These are phyloP conservation scores for Begonia loranthoides DNA, from an alignment of 306 rosid species.

Conservation along the genomic window DNA sequence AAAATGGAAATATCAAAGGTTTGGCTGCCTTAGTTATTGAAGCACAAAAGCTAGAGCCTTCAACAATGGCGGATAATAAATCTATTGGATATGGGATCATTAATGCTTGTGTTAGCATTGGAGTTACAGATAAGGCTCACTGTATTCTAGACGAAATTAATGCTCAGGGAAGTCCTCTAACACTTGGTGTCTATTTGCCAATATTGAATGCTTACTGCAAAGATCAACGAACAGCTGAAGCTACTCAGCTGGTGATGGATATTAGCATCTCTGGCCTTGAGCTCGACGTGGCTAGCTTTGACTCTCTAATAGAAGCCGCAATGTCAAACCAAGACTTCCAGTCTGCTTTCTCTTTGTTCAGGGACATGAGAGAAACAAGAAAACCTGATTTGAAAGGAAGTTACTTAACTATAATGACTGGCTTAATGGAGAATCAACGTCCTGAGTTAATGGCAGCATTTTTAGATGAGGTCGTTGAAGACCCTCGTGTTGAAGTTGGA, in stretches of 20 bases:
- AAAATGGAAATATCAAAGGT: constrained; percentile 39
- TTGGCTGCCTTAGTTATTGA: constrained; percentile 53
- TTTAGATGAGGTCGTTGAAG: constrained; percentile 82
- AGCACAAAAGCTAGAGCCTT: constrained; percentile 62
- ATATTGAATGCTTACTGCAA: constrained; percentile 85
- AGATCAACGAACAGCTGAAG: constrained; percentile 71
- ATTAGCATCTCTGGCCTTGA: constrained; percentile 66
- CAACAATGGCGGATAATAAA: constrained; percentile 25
- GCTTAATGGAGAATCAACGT: constrained; percentile 87
- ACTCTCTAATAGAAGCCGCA: constrained; percentile 67
- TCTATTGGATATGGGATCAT: constrained; percentile 63
- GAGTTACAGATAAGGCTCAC: constrained; percentile 70
- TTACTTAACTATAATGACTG: constrained; percentile 87
- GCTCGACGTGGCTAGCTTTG: constrained; percentile 51
- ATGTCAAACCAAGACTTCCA: constrained; percentile 88
- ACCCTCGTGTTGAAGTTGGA: constrained; percentile 77
- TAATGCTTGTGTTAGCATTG: constrained; percentile 63
- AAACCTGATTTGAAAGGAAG: constrained; percentile 61
- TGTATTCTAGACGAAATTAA: constrained; percentile 70
- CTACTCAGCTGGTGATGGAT: constrained; percentile 71
- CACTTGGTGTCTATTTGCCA: constrained; percentile 82
- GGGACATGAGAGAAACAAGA: constrained; percentile 87
- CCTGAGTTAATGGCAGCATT: constrained; percentile 97
- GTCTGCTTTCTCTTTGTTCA: constrained; percentile 70
- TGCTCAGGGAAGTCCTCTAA: constrained; percentile 54